Percentiles rank a stretch among this genome's conserved stretches.
Evolutionary conservation across 169 alveolate genomes (phyloP).

Genomic region (Cryptosporidium parvum): DNA sequence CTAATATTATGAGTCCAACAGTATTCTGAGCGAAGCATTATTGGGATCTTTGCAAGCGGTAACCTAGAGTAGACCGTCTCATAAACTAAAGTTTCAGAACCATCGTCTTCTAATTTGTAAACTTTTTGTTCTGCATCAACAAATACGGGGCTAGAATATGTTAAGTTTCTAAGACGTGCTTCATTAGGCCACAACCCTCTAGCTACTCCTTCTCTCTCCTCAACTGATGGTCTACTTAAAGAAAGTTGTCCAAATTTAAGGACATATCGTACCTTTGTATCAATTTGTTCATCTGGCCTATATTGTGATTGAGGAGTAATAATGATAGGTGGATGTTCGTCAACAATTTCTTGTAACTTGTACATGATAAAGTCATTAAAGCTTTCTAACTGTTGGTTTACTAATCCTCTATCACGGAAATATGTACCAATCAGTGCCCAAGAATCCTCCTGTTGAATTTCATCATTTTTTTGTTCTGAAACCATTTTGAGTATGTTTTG

Average conservation of each 20-base stretch:
- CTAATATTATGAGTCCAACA: conserved; percentile 93
- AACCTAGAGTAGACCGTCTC: conserved; percentile 88
- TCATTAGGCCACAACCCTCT: conserved; percentile 95
- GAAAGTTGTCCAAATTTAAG: conserved; percentile 93
- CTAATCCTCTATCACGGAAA: conserved; percentile 93
- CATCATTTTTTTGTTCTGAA: conserved; percentile 77
- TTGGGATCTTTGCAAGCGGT: conserved; percentile 95
- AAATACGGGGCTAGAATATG: conserved; percentile 89
- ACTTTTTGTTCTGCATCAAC: conserved; percentile 90
- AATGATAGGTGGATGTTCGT: conserved; percentile 92
- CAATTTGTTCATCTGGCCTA: conserved; percentile 87
- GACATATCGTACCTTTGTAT: conserved; percentile 87
- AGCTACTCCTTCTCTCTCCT: conserved; percentile 92
- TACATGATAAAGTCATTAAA: conserved; percentile 94
- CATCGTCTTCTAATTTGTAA: conserved; percentile 84
- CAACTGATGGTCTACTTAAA: conserved; percentile 92
- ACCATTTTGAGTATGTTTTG: conserved; percentile 33
- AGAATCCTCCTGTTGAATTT: conserved; percentile 87
- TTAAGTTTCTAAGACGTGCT: conserved; percentile 95
- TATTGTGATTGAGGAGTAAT: conserved; percentile 90
- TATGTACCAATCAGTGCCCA: conserved; percentile 90
- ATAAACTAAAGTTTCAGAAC: conserved; percentile 80
- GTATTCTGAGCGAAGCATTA: conserved; percentile 96
- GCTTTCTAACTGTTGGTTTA: conserved; percentile 95
- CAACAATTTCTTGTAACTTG: conserved; percentile 95